These are phyloP conservation scores for Simmondsia chinensis DNA, from an alignment of 148 eudicot species.

Conservation along the genomic window DNA sequence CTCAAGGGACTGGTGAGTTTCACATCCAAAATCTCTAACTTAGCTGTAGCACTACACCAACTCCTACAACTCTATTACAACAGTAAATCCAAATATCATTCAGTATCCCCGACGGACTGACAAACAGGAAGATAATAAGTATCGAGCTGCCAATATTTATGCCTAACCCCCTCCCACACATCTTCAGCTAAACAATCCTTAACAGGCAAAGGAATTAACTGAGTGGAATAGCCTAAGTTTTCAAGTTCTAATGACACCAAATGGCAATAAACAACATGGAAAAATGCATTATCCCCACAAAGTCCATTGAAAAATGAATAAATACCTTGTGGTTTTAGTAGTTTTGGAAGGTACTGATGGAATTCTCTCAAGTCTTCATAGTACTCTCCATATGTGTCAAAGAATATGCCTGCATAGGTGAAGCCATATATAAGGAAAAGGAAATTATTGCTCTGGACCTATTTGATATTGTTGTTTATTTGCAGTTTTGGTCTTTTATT, in stretches of 20 bases:
- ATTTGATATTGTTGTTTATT: too few relatives aligned
- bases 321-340: slow-evolving; percentile 69
- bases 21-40: too few relatives aligned
- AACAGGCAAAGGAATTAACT: slow-evolving; percentile 73
- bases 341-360: slow-evolving; percentile 72
- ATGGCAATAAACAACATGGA: slow-evolving; percentile 88
- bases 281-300: slow-evolving; percentile 86
- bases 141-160: slow-evolving; percentile 85
- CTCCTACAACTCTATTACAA: too few relatives aligned
- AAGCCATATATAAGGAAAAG: background rate
- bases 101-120: slow-evolving; percentile 51
- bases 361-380: slow-evolving; percentile 84
- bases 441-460: too few relatives aligned
- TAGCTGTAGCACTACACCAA: too few relatives aligned
- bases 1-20: too few relatives aligned
- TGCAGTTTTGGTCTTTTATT: too few relatives aligned
- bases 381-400: slow-evolving; percentile 85
- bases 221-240: slow-evolving; percentile 64
- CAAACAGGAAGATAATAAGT: slow-evolving; percentile 93
- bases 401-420: slow-evolving; percentile 59
- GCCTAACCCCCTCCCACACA: slow-evolving; percentile 87
- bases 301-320: slow-evolving; percentile 97
- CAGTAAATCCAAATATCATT: slow-evolving; percentile 28
- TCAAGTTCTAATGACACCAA: slow-evolving; percentile 77
- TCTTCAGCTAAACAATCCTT: slow-evolving; percentile 71